Evolutionary conservation across 306 rosid genomes (phyloP), one percentile per base, ranked within the genome.

Genomic region (Senna siamea): DNA sequence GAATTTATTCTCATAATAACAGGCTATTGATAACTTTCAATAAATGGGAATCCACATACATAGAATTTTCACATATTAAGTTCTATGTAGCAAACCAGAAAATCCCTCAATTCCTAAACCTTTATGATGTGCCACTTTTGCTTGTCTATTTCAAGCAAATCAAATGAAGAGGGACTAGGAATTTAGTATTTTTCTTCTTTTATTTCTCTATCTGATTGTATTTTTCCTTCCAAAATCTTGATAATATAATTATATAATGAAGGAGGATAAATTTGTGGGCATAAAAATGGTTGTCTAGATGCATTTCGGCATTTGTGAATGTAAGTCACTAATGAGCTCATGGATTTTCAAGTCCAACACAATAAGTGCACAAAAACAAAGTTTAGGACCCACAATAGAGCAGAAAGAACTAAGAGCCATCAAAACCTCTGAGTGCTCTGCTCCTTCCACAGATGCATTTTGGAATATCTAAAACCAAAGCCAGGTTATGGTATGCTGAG

Each of bases 1-100:
- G 12, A 64, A 64, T 20, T 14, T 48, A 30, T 67, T 67, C 44
- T 47, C 57, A 10, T n/a, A n/a, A n/a, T n/a, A n/a, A n/a, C n/a
- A n/a, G n/a, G 41, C 8, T 66, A 43, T 9, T 5, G 51, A 38
- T 22, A 8, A 11, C 10, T 38, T 19, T 19, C 44, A 63, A 38
- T 23, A 19, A 4, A 10, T 17, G 9, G 34, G 0, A 5, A 47
- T 40, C 9, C 23, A 63, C 0, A 60, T 32, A 1, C 69, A 18
- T 6, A 41, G 9, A 62, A 17, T 37, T 37, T 38, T 37, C 13
- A 20, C 70, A 64, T 35, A 63, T n/a, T 40, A 19, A 4, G 34
- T 47, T 19, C 11, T 38, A 63, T 40, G 35, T 19, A 5, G 69
- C 23, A 40, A 63, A 37, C 2, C 3, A 9, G 19, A 8, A 18